Evolutionary conservation across 1,139 yeast species (phyloP).

Genomic region (Maudiozyma humilis): DNA sequence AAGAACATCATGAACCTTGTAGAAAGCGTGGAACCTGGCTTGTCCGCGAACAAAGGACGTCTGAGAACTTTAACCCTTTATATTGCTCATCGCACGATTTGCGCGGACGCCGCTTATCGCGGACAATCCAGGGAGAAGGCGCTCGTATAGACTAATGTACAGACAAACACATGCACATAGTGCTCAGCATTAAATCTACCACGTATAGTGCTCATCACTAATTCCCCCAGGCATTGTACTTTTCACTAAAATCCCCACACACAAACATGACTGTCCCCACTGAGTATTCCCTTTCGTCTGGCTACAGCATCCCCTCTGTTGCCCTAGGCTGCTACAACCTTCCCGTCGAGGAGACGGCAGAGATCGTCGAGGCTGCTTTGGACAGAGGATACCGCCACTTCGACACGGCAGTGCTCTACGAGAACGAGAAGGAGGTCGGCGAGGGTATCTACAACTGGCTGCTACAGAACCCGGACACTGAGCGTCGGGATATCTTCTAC

Average conservation of each 20-base stretch:
- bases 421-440: constrained; percentile 49
- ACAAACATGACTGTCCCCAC: constrained; percentile 19
- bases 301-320: constrained; percentile 43
- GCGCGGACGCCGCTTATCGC: too few relatives aligned
- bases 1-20: background rate
- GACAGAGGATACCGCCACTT: constrained; percentile 62
- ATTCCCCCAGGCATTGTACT: too few relatives aligned
- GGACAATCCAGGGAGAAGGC: too few relatives aligned
- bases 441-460: constrained; percentile 47
- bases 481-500: constrained; percentile 57
- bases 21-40: background rate
- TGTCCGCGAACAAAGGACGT: background rate
- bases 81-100: too few relatives aligned
- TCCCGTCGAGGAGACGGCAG: constrained; percentile 35
- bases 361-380: constrained; percentile 45
- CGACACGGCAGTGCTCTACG: constrained; percentile 53
- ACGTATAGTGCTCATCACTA: too few relatives aligned
- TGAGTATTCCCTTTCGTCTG: constrained; percentile 34
- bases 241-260: too few relatives aligned
- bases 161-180: too few relatives aligned
- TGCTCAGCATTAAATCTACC: too few relatives aligned
- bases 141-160: too few relatives aligned
- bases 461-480: constrained; percentile 37
- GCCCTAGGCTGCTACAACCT: constrained; percentile 54
- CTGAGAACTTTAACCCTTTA: too few relatives aligned